Percentiles rank a stretch among this genome's conserved stretches.
Evolutionary conservation across 1,284 basidiomycete genomes (phyloP).

Genomic region (Naganishia cerealis): DNA sequence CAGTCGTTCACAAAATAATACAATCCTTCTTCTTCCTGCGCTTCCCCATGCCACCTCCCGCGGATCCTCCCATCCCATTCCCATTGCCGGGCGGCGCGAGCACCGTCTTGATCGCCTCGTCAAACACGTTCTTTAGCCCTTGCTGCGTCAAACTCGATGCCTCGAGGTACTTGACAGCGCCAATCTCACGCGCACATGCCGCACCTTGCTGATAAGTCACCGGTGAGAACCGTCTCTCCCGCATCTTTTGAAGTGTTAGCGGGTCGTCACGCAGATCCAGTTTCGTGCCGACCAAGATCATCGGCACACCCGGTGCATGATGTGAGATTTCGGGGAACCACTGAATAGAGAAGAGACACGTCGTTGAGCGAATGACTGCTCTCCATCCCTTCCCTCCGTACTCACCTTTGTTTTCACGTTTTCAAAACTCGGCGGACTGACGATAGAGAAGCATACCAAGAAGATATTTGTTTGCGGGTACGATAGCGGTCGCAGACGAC

Average conservation of each 20-base stretch:
- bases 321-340: slow-evolving; percentile 33
- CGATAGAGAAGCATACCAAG: slow-evolving; percentile 97
- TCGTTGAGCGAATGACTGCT: slow-evolving; percentile 54
- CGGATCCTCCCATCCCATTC: neutral
- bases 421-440: slow-evolving; percentile 94
- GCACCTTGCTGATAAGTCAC: slow-evolving; percentile 61
- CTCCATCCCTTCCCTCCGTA: neutral
- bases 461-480: slow-evolving; percentile 99
- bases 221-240: slow-evolving; percentile 91
- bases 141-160: slow-evolving; percentile 84
- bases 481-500: slow-evolving; percentile 92
- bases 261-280: slow-evolving; percentile 94
- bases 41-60: slow-evolving; percentile 3
- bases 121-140: slow-evolving; percentile 93
- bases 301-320: slow-evolving; percentile 43
- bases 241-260: slow-evolving; percentile 83
- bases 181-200: slow-evolving; percentile 31
- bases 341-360: neutral
- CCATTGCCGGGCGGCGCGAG: slow-evolving; percentile 12
- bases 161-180: slow-evolving; percentile 35
- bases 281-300: slow-evolving; percentile 67
- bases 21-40: slow-evolving; percentile 27
- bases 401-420: slow-evolving; percentile 55
- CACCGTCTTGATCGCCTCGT: slow-evolving; percentile 59
- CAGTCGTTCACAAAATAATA: slow-evolving; percentile 20